phyloP scores from a whole-genome alignment of 257 asterid species.

The Przewalskia tangutica region DNA sequence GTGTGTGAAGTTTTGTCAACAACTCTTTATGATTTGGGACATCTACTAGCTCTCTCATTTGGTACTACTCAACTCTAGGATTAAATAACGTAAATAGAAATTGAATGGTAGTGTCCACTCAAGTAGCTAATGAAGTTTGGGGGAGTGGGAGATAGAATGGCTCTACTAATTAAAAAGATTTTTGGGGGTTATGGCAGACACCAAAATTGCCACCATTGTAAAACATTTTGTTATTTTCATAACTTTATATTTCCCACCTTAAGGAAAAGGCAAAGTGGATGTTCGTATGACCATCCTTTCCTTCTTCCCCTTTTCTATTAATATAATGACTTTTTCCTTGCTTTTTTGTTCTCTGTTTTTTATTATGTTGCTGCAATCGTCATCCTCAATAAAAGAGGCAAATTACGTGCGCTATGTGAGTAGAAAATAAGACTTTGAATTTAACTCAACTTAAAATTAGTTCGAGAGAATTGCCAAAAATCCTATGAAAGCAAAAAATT shows the following conservation, averaged over 20 bases:
- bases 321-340: not conserved
- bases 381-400: not conserved
- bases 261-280: not conserved
- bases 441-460: no score
- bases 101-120: no score
- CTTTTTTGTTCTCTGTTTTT: not conserved
- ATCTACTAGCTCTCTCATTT: no score
- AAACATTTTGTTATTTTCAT: not conserved
- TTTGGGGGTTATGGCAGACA: conserved; percentile 20
- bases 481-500: no score
- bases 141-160: not conserved
- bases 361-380: not conserved
- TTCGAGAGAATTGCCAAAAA: no score
- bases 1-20: no score
- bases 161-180: not conserved
- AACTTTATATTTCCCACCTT: not conserved
- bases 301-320: not conserved
- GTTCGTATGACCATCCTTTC: not conserved
- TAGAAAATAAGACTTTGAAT: not conserved
- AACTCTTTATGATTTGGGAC: no score
- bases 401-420: not conserved
- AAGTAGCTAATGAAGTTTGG: not conserved
- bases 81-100: no score
- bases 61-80: no score
- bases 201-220: conserved; percentile 28